Percentiles rank a stretch among this genome's conserved stretches.
These are phyloP conservation scores for Carpinus viminea DNA, from an alignment of 306 rosid genomes.

Conservation along the genomic window DNA sequence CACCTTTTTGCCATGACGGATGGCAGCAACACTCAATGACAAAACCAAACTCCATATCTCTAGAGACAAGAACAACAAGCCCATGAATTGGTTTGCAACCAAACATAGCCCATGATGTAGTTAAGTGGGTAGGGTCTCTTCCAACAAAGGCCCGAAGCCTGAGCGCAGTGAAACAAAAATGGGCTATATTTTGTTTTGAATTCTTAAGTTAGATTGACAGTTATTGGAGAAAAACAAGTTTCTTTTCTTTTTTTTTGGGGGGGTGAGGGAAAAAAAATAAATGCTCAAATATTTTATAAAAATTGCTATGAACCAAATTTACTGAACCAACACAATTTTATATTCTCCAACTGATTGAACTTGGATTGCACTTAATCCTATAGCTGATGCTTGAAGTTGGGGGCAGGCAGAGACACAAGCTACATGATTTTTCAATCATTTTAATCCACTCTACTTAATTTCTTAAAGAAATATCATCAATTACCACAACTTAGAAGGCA, in stretches of 20 bases:
- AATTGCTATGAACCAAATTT: too few relatives aligned
- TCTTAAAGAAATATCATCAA: slow-evolving; percentile 21
- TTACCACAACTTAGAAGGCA: not conserved
- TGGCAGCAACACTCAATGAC: too few relatives aligned
- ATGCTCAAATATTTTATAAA: too few relatives aligned
- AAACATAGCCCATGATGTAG: not conserved
- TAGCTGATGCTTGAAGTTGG: slow-evolving; percentile 6
- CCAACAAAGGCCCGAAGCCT: not conserved
- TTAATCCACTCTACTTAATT: slow-evolving; percentile 9
- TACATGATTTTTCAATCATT: slow-evolving; percentile 26
- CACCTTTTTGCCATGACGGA: too few relatives aligned
- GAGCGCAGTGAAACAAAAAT: too few relatives aligned
- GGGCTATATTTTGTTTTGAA: too few relatives aligned
- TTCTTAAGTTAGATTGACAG: too few relatives aligned
- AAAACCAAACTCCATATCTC: not conserved
- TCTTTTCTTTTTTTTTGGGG: too few relatives aligned
- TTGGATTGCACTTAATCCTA: not conserved
- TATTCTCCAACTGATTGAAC: too few relatives aligned
- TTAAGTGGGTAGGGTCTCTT: not conserved
- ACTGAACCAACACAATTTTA: too few relatives aligned
- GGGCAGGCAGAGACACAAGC: not conserved
- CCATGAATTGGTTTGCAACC: not conserved
- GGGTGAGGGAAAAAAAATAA: too few relatives aligned
- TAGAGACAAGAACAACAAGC: not conserved
- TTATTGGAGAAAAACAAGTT: too few relatives aligned